These are phyloP conservation scores for Colletotrichum sp. DNA, from an alignment of 2,329 filamentous ascomycete species.

Conservation along the genomic window DNA sequence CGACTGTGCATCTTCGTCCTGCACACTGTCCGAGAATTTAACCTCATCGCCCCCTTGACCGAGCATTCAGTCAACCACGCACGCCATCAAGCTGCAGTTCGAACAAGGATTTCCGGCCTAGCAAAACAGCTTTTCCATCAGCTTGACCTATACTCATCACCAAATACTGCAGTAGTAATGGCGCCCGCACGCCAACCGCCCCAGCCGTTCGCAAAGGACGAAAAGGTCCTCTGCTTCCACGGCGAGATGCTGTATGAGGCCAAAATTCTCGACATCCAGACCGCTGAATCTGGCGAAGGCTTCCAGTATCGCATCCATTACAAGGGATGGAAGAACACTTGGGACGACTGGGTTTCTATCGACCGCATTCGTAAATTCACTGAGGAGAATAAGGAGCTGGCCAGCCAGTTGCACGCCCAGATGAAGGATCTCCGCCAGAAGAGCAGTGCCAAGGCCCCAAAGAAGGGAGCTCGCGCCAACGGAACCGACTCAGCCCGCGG, in stretches of 20 bases:
- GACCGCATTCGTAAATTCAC: conserved; percentile 94
- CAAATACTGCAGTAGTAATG: conserved; percentile 31
- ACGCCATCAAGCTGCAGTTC: not conserved
- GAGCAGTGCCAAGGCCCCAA: conserved; percentile 54
- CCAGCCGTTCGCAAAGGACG: conserved; percentile 72
- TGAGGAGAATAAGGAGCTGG: conserved; percentile 92
- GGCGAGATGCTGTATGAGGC: conserved; percentile 97
- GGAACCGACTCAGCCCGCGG: conserved; percentile 71
- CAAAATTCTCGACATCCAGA: conserved; percentile 84
- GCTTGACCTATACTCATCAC: not conserved
- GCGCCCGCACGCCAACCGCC: conserved; percentile 42
- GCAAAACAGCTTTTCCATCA: not conserved
- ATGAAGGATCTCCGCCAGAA: conserved; percentile 64
- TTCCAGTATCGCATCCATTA: conserved; percentile 95
- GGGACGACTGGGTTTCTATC: conserved; percentile 97
- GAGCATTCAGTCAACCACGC: not conserved
- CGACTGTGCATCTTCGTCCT: not conserved
- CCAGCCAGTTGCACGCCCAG: conserved; percentile 73
- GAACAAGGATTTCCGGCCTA: not conserved
- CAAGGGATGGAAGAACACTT: conserved; percentile 99
- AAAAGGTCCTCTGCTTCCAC: conserved; percentile 96
- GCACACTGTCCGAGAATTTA: conserved; percentile 21
- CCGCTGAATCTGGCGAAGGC: conserved; percentile 69
- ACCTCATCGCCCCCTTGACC: conserved; percentile 16
- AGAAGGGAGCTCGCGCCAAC: conserved; percentile 51